Evolutionary conservation across 306 rosid genomes (phyloP).

Genomic region (Medicago lupulina): DNA sequence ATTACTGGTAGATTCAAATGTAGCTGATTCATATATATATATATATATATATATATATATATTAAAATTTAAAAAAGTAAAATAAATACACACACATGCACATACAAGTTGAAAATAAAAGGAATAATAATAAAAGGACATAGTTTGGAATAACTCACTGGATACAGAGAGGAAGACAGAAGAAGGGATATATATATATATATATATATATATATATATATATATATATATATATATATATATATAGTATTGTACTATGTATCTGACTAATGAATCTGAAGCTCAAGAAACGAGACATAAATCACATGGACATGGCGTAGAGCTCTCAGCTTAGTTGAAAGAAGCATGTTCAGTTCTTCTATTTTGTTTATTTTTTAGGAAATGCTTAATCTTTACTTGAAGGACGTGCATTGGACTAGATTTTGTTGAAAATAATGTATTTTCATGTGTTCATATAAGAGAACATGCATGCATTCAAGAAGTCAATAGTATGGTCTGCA

Average conservation of each 20-base stretch:
- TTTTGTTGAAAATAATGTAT: neutral
- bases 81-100: neutral
- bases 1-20: conserved; percentile 48
- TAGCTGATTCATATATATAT: conserved; percentile 16
- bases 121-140: conserved; percentile 13
- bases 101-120: conserved; percentile 36
- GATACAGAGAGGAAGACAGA: conserved; percentile 58
- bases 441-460: neutral
- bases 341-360: conserved; percentile 40
- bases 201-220: neutral
- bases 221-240: too few relatives aligned
- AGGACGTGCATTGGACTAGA: neutral
- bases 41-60: too few relatives aligned
- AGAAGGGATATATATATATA: neutral
- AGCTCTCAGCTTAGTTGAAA: conserved; percentile 60
- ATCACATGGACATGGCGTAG: conserved; percentile 81
- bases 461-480: neutral
- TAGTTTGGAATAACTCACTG: conserved; percentile 49
- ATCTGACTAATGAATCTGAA: conserved; percentile 39
- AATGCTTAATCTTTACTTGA: conserved; percentile 17
- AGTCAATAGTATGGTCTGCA: neutral
- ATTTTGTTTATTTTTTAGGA: conserved; percentile 12
- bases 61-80: conserved; percentile 13
- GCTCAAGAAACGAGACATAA: conserved; percentile 74
- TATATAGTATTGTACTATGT: neutral